phyloP scores from a whole-genome alignment of 2,329 filamentous ascomycete species.

The Colletotrichum navitas region DNA sequence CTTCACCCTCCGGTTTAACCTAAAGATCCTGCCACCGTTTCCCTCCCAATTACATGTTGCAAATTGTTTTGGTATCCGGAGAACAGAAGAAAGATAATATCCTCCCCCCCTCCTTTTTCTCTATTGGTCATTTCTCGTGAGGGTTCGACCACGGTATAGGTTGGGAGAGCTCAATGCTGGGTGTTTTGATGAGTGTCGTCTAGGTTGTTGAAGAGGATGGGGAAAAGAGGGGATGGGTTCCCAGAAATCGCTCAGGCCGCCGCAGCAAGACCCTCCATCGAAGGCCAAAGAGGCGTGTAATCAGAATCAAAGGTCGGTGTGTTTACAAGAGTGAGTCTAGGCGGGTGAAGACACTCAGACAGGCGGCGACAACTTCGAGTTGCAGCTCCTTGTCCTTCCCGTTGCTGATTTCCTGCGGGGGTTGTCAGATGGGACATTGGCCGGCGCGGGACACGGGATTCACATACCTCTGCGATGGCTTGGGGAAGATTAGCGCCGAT shows the following conservation, averaged over 20 bases:
- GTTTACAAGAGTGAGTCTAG: slow-evolving; percentile 91
- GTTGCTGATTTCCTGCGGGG: slow-evolving; percentile 78
- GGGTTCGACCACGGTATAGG: slow-evolving; percentile 32
- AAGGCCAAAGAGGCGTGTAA: slow-evolving; percentile 1
- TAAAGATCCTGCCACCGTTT: slow-evolving; percentile 21
- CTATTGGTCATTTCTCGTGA: slow-evolving; percentile 36
- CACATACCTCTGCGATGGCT: slow-evolving; percentile 78
- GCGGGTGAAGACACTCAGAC: slow-evolving; percentile 95
- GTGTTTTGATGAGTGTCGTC: slow-evolving; percentile 31
- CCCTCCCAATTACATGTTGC: slow-evolving; percentile 30
- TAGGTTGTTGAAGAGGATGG: slow-evolving; percentile 33
- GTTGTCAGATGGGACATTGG: slow-evolving; percentile 36
- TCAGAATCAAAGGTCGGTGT: slow-evolving; percentile 27
- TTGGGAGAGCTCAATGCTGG: slow-evolving; percentile 23
- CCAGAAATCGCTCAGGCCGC: slow-evolving; percentile 22
- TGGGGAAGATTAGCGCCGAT: slow-evolving; percentile 94
- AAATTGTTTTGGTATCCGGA: slow-evolving; percentile 31
- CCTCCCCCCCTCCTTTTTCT: slow-evolving; percentile 1
- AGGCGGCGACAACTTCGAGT: slow-evolving; percentile 96
- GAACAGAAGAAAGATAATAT: slow-evolving; percentile 18
- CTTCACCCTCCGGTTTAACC: slow-evolving; percentile 17
- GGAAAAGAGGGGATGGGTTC: background rate
- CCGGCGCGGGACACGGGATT: background rate
- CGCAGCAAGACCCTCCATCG: background rate
- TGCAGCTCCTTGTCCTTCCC: slow-evolving; percentile 95